Evolutionary conservation across 805 yeast genomes (phyloP), one percentile per base, ranked within the genome.

Genomic region (Priceomyces castillae): DNA sequence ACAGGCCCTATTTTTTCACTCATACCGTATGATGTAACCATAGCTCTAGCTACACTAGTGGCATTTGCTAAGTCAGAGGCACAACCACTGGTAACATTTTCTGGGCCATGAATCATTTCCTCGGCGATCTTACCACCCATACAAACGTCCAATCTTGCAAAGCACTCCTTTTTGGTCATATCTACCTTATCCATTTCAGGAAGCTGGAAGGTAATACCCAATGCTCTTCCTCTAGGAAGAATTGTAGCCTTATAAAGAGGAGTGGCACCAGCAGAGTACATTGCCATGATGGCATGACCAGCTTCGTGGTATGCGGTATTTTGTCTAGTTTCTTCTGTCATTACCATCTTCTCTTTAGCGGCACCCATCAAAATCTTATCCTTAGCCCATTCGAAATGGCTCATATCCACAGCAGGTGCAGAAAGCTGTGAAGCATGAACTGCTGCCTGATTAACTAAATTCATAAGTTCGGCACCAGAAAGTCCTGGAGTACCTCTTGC

Each of bases 111-210:
- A 39, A 86, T 76, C 74, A 88, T 73, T 61, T 92, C 97, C 71
- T 94, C 99, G 23, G 99, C 99, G 46, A 90, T 82, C 64, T 90
- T 90, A 50, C 99, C 99, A 47, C 99, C 99, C 99, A 94, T 94
- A 62, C 97, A 90, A 39, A 94, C 99, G 64, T 94, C 99, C 52
- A 94, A 68, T 50, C 95, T 75, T 0, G 98, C 97, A 50, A 84
- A 74, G 62, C 97, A 87, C 67, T 94, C 98, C 47, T 76, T 80
- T 62, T 80, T 86, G 25, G 97, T 89, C 66, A 87, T 86, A 59
- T 92, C 98, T 48, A 87, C 90, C 71, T 94, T 92, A 69, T 94
- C 99, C 92, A 90, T 89, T 62, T 94, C 98, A 2, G 99, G 99
- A 52, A 94, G 78, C 50, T 92, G 98, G 79, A 90, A 94, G 1